Conservation (phyloP, 1,139 yeast genomes). For the Suhomyces atakaporum region DNA sequence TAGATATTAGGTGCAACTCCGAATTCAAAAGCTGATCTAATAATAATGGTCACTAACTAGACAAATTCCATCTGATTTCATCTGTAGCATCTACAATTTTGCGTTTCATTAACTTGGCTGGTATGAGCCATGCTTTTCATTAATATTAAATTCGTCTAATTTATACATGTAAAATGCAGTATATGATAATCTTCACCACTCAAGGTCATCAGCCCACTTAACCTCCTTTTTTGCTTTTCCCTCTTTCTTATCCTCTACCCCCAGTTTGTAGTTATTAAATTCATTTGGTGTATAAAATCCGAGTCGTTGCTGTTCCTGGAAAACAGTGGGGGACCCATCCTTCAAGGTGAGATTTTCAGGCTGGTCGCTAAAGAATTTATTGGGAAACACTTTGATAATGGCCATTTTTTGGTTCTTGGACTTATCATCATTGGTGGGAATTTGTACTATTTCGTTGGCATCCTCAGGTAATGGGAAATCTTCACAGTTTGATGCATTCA, state of each 20-base stretch:
- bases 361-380: constrained; percentile 19
- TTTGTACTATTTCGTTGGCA: constrained; percentile 61
- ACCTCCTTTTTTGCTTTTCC: constrained; percentile 8
- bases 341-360: neutral
- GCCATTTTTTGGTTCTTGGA: constrained; percentile 42
- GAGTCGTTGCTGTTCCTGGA: constrained; percentile 7
- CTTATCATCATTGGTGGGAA: constrained; percentile 55
- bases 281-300: constrained; percentile 39
- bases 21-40: too few relatives aligned
- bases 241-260: constrained; percentile 1
- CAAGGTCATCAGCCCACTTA: constrained; percentile 16
- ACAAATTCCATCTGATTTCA: too few relatives aligned
- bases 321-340: constrained; percentile 1
- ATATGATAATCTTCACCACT: constrained; percentile 13
- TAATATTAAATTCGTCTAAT: neutral
- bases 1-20: too few relatives aligned
- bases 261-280: constrained; percentile 25
- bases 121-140: neutral
- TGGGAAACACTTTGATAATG: constrained; percentile 50
- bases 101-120: neutral
- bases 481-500: constrained; percentile 62
- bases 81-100: too few relatives aligned
- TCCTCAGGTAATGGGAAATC: constrained; percentile 67
- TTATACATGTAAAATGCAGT: neutral
- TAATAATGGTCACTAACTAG: too few relatives aligned